Base-by-base conservation (phyloP, 2,329 filamentous ascomycete genomes). In the Fusarium chlamydosporum region DNA sequence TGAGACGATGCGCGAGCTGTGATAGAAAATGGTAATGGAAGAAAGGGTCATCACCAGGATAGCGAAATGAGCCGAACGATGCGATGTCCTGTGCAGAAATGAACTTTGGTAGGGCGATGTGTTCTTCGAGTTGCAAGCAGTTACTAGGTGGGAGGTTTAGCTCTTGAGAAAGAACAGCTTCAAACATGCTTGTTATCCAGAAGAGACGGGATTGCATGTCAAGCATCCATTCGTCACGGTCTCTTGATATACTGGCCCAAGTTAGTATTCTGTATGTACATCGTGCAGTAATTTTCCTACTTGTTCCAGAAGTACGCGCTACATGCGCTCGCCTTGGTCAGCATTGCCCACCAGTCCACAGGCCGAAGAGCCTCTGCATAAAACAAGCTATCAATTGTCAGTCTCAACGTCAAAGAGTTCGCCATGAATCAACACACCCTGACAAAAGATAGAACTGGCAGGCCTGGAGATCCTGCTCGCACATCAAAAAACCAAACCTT, bases 171-270 rank as follows among this genome's bases (percentile, higher is more conserved):
- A 70, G 59, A 1, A 70, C 67, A 0, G 67, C 67, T 57, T 68
- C 67, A 1, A 70, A 70, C 67, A 70, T 70, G 43, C 67, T 70
- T 10, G 67, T 70, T n/a, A 70, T 70, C 67, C 67, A 70, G 13
- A 70, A 70, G 0, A 70, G 58, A 2, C 67, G 63, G 1, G 67
- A 70, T 4, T 70, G 67, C 67, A 70, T 70, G 15, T 70, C 67
- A 0, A 70, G 54, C 67, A 70, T 70, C 67, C 67, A 70, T 13
- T 70, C 67, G 0, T 70, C 67, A 0, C 67, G 62, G 1, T 70
- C 67, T 15, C 59, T 6, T 0, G 67, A 60, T 3, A 56, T 6
- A 1, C 67, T 70, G 0, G 1, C 3, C 6, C 0, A 6, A 4
- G 33, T 70, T 9, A 65, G 35, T 7, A 10, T 2, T 5, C 2